These are phyloP conservation scores for Vanrija sp. DNA, from an alignment of 1,284 basidiomycete species.

Conservation along the genomic window DNA sequence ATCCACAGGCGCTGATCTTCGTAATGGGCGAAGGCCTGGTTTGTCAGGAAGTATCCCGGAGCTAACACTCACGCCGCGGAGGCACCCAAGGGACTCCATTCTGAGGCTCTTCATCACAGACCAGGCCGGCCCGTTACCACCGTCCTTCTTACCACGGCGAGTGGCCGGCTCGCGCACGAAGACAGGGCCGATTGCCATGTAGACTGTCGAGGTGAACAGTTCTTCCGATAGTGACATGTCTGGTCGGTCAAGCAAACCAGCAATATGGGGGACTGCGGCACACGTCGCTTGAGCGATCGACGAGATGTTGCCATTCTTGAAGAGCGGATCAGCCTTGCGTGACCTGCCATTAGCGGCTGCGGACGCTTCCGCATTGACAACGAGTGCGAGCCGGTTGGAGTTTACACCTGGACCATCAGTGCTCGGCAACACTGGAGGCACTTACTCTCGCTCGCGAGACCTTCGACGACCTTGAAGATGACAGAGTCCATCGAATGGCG, in stretches of 20 bases:
- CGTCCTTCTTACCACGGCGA: slow-evolving; percentile 54
- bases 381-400: slow-evolving; percentile 56
- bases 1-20: slow-evolving; percentile 90
- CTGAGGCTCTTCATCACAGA: slow-evolving; percentile 69
- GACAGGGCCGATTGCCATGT: slow-evolving; percentile 86
- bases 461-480: slow-evolving; percentile 84
- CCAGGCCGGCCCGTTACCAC: slow-evolving; percentile 50
- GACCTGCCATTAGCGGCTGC: slow-evolving; percentile 31
- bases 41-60: background rate
- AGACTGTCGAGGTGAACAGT: slow-evolving; percentile 84
- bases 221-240: slow-evolving; percentile 74
- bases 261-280: slow-evolving; percentile 47
- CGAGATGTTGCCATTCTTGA: slow-evolving; percentile 55
- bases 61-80: slow-evolving; percentile 65
- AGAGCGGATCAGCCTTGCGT: slow-evolving; percentile 11
- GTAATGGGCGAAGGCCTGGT: slow-evolving; percentile 80
- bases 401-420: slow-evolving; percentile 23
- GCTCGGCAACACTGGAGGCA: background rate
- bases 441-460: slow-evolving; percentile 52
- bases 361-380: slow-evolving; percentile 53
- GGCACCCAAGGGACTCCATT: slow-evolving; percentile 72
- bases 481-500: slow-evolving; percentile 75
- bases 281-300: slow-evolving; percentile 62
- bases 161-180: slow-evolving; percentile 66
- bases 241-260: slow-evolving; percentile 42